Conservation (phyloP, 495 filamentous ascomycete species). For the Annulohypoxylon bovei region DNA sequence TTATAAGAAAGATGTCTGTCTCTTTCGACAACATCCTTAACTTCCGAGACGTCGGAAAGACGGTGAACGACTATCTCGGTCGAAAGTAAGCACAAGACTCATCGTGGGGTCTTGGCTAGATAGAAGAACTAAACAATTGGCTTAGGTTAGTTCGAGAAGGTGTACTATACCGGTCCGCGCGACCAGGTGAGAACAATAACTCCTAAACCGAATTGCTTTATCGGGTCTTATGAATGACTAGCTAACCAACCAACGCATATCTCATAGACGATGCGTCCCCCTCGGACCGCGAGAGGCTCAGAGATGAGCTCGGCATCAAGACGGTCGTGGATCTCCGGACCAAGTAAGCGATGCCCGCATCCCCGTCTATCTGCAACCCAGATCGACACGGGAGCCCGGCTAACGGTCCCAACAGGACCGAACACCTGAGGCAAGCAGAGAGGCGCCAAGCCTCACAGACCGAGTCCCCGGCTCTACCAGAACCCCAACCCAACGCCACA, state of each 20-base stretch:
- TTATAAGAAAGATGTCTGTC: conserved; percentile 41
- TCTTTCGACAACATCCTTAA: conserved; percentile 76
- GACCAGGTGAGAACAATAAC: conserved; percentile 61
- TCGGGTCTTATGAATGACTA: background rate
- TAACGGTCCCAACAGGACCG: conserved; percentile 61
- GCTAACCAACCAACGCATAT: background rate
- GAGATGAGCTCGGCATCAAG: conserved; percentile 69
- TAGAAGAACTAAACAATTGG: background rate
- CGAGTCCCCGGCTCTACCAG: conserved; percentile 48
- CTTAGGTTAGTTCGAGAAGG: conserved; percentile 71
- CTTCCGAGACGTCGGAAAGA: conserved; percentile 84
- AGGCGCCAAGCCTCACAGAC: conserved; percentile 64
- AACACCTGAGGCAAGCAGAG: conserved; percentile 74
- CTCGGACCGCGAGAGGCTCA: conserved; percentile 67
- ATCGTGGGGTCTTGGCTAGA: background rate
- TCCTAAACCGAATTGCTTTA: background rate
- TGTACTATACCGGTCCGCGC: conserved; percentile 77
- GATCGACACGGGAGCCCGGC: background rate
- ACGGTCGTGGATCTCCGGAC: conserved; percentile 83
- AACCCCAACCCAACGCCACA: conserved; percentile 55
- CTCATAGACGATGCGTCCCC: conserved; percentile 73
- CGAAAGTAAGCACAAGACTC: conserved; percentile 56
- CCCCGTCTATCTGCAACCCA: background rate
- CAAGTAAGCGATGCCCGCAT: conserved; percentile 57
- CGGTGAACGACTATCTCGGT: conserved; percentile 69